Percentiles rank a stretch among this genome's conserved stretches.
These are phyloP conservation scores for Colletotrichum cuscutae DNA, from an alignment of 2,329 filamentous ascomycete genomes.

Conservation along the genomic window DNA sequence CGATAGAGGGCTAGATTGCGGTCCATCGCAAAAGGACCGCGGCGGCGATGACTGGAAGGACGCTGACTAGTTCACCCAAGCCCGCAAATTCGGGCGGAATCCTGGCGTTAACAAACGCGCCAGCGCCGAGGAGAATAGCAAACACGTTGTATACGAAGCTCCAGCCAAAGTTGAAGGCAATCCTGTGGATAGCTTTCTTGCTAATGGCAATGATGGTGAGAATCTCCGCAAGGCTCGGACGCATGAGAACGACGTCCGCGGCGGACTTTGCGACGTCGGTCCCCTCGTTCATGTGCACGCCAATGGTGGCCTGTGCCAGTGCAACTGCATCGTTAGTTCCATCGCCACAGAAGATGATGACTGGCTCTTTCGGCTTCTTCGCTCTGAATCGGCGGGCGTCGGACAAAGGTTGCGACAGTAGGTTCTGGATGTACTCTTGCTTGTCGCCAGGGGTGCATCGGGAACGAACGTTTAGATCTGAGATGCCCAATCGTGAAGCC, in stretches of 20 bases:
- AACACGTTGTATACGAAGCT: conserved; percentile 76
- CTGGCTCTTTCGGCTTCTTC: conserved; percentile 38
- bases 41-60: conserved; percentile 73
- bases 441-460: conserved; percentile 59
- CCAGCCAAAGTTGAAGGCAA: conserved; percentile 77
- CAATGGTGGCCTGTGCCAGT: conserved; percentile 76
- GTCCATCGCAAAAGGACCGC: conserved; percentile 61
- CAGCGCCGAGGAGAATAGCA: conserved; percentile 73
- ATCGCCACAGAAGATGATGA: conserved; percentile 78
- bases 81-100: conserved; percentile 73
- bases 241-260: conserved; percentile 76
- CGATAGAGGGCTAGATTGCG: conserved; percentile 38
- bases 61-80: conserved; percentile 78
- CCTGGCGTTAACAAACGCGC: conserved; percentile 66
- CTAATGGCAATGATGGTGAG: conserved; percentile 67
- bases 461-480: conserved; percentile 49
- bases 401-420: conserved; percentile 40
- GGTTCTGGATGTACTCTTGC: conserved; percentile 52
- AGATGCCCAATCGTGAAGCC: conserved; percentile 53
- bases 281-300: conserved; percentile 72
- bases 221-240: conserved; percentile 64
- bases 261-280: conserved; percentile 74
- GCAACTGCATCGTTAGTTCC: conserved; percentile 84
- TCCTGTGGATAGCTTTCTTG: conserved; percentile 55
- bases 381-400: not conserved